Evolutionary conservation across 257 asterid genomes (phyloP).

Genomic region (Craterostigma plantagineum): DNA sequence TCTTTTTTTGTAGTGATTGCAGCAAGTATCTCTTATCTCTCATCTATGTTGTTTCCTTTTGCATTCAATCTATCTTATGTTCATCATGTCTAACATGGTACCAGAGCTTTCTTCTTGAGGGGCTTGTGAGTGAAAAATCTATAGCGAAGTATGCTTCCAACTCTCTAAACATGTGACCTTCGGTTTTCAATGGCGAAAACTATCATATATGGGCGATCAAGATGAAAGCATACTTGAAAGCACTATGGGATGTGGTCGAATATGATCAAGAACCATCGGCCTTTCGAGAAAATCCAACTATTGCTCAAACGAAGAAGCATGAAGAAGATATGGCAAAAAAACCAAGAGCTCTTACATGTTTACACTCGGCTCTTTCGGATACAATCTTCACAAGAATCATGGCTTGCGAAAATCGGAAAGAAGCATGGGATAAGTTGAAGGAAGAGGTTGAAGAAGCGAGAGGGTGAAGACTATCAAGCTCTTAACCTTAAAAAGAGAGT

Average conservation of each 20-base stretch:
- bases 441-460: background rate
- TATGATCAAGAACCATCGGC: background rate
- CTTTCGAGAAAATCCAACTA: background rate
- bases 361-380: background rate
- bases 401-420: background rate
- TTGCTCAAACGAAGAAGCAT: background rate
- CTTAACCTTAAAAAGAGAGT: background rate
- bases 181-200: background rate
- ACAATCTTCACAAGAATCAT: background rate
- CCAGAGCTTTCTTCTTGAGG: no score
- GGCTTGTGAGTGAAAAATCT: no score
- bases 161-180: background rate
- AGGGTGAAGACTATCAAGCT: background rate
- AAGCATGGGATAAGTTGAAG: constrained; percentile 2
- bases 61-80: no score
- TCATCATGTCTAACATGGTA: no score
- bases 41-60: no score
- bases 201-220: background rate
- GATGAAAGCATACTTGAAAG: constrained; percentile 1
- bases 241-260: background rate
- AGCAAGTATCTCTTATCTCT: no score
- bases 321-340: background rate
- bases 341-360: background rate
- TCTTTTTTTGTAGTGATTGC: no score
- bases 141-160: background rate